Conservation (phyloP, 371 early-diverging fungal species). For the Entomophthora muscae region DNA sequence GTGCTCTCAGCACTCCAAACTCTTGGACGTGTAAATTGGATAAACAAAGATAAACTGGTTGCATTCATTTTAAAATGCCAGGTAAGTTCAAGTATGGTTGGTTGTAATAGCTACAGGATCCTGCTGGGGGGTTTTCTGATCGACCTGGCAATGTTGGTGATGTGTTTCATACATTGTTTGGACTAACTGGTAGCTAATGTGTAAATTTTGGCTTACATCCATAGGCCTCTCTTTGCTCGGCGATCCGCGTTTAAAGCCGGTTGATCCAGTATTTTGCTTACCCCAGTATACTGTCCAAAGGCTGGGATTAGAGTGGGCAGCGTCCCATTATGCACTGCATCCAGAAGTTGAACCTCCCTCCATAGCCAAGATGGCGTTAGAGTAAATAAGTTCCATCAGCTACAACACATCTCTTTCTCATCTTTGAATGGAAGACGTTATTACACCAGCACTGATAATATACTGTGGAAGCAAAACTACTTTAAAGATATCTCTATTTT, state of each 20-base stretch:
- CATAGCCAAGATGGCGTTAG: no score
- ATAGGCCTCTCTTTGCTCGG: slow-evolving; percentile 66
- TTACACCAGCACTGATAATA: no score
- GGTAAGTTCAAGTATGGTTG: slow-evolving; percentile 18
- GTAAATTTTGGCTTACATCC: not conserved
- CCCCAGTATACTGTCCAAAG: slow-evolving; percentile 47
- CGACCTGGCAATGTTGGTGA: slow-evolving; percentile 84
- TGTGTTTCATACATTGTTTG: slow-evolving; percentile 95
- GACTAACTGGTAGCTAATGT: slow-evolving; percentile 46
- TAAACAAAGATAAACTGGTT: slow-evolving; percentile 53
- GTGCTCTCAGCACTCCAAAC: slow-evolving; percentile 81
- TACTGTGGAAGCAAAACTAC: no score
- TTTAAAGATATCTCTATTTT: no score
- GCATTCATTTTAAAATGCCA: slow-evolving; percentile 76
- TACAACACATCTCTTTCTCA: no score
- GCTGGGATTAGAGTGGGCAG: slow-evolving; percentile 21
- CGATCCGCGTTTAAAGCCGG: slow-evolving; percentile 42
- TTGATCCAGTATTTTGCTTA: slow-evolving; percentile 91
- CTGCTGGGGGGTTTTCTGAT: slow-evolving; percentile 92
- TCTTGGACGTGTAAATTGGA: slow-evolving; percentile 68
- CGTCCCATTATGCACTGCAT: not conserved
- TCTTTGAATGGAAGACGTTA: no score
- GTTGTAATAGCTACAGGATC: slow-evolving; percentile 27
- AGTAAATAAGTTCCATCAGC: no score
- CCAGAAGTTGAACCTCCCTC: not conserved